Conservation (phyloP, 164 flowering plant species). For the Berberis vulgaris region DNA sequence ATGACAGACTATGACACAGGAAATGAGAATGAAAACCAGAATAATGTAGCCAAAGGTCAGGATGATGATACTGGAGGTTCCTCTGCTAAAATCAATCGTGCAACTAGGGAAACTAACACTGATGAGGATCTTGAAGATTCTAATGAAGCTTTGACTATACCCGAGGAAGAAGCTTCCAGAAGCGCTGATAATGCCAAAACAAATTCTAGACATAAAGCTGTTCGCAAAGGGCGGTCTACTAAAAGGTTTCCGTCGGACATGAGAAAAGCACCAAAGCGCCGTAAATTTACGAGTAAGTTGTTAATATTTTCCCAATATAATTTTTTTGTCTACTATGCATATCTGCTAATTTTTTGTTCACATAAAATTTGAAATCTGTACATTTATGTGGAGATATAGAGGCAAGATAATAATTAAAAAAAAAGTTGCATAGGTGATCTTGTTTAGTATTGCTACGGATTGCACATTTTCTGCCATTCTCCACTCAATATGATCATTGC, state of each 20-base stretch:
- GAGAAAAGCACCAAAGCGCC: neutral
- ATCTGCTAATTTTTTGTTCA: no score
- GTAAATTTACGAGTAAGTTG: neutral
- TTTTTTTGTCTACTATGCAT: no score
- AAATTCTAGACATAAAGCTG: slow-evolving; percentile 21
- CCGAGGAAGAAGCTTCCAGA: slow-evolving; percentile 19
- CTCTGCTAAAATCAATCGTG: slow-evolving; percentile 1
- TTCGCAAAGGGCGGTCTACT: slow-evolving; percentile 11
- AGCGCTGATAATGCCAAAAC: slow-evolving; percentile 13
- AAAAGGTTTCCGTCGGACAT: neutral
- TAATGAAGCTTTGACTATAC: slow-evolving; percentile 17
- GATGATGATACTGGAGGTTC: slow-evolving; percentile 18
- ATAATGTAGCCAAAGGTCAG: slow-evolving; percentile 14
- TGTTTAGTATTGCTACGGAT: no score
- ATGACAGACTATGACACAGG: slow-evolving; percentile 32
- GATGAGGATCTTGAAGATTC: slow-evolving; percentile 13
- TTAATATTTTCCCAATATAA: no score
- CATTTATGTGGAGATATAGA: no score
- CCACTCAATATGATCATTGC: no score
- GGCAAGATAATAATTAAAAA: no score
- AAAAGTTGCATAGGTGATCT: no score
- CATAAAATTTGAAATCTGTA: no score
- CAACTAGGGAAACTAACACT: neutral
- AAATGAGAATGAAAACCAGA: slow-evolving; percentile 20
- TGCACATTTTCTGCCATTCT: no score